Evolutionary conservation across 2,329 filamentous ascomycete genomes (phyloP).

Genomic region (Cryphonectria carpinicola): DNA sequence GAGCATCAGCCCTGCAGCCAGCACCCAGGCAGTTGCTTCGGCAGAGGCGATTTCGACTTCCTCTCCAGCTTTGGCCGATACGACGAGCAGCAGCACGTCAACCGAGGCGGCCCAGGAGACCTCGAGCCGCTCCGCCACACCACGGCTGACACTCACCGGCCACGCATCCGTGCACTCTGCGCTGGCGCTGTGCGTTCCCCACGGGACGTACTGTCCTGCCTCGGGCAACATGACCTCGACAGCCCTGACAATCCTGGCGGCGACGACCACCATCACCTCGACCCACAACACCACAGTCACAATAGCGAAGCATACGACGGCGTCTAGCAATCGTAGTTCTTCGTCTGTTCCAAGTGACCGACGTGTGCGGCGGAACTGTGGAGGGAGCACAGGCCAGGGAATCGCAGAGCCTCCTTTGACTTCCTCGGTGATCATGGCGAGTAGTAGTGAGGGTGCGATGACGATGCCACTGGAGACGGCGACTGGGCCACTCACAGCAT

Average conservation of each 20-base stretch:
- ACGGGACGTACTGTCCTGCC: background rate
- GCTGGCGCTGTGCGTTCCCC: slow-evolving; percentile 1
- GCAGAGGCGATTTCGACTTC: background rate
- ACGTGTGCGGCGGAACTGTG: background rate
- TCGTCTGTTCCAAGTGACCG: background rate
- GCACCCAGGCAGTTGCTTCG: background rate
- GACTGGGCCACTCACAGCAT: background rate
- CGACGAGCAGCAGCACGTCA: background rate
- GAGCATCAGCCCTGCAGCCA: background rate
- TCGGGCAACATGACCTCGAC: background rate
- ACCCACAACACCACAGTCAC: slow-evolving; percentile 2
- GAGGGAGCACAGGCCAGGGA: background rate
- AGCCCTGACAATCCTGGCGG: background rate
- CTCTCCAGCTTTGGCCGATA: background rate
- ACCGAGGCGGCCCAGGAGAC: background rate
- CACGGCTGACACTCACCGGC: background rate
- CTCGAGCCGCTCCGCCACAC: background rate
- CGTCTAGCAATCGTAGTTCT: background rate
- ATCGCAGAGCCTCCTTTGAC: background rate
- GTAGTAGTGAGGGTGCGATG: background rate
- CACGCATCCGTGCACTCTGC: background rate
- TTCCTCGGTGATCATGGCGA: background rate
- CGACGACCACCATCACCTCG: background rate
- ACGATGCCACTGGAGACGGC: no score
- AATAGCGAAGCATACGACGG: background rate